phyloP scores from a whole-genome alignment of 2,329 filamentous ascomycete genomes.

The Colletotrichum cuscutae region DNA sequence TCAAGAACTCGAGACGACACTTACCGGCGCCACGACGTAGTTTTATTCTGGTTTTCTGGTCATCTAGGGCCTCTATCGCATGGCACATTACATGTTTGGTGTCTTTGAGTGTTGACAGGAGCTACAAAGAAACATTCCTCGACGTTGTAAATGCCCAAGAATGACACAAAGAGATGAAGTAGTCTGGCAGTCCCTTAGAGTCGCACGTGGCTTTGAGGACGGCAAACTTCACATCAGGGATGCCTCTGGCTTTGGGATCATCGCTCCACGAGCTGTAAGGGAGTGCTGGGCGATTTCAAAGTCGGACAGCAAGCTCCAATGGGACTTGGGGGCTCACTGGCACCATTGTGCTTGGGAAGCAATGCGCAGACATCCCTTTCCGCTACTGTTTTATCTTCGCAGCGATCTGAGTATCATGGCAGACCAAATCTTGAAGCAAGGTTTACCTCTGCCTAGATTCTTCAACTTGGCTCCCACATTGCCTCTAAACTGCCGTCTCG shows the following conservation, averaged over 20 bases:
- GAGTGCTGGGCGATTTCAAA: background rate
- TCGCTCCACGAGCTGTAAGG: background rate
- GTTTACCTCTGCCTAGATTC: background rate
- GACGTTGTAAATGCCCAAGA: no score
- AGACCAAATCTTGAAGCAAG: no score
- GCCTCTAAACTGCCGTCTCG: background rate
- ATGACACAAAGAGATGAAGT: background rate
- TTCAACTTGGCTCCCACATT: conserved; percentile 1
- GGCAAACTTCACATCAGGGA: background rate
- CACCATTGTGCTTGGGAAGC: background rate
- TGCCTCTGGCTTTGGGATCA: background rate
- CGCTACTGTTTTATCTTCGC: background rate
- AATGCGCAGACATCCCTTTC: background rate
- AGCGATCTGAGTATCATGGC: background rate
- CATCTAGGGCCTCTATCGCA: background rate
- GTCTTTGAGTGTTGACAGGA: background rate
- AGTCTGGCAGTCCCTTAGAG: background rate
- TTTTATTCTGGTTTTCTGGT: background rate
- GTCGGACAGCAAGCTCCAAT: background rate
- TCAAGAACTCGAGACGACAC: background rate
- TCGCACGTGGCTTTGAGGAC: background rate
- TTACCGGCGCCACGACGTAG: background rate
- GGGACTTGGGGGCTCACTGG: no score
- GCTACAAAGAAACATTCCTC: background rate
- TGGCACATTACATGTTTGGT: no score